Evolutionary conservation across 805 yeast genomes (phyloP).

Genomic region (Yarrowia porcina): DNA sequence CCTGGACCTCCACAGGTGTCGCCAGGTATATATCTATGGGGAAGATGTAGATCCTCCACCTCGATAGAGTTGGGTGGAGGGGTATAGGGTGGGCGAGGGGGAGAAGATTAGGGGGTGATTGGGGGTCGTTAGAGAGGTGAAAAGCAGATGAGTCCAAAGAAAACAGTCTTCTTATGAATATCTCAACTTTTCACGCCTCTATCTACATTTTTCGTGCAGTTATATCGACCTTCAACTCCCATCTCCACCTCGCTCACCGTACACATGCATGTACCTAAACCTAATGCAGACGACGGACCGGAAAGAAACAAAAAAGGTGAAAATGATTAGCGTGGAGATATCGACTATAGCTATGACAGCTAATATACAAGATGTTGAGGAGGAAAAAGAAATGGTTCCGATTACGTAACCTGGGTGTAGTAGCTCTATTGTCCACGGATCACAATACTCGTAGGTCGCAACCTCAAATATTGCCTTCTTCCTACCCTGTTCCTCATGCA

Average conservation of each 20-base stretch:
- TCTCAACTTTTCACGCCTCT: background rate
- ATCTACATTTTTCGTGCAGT: no score
- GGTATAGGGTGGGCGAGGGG: background rate
- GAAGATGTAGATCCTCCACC: slow-evolving; percentile 19
- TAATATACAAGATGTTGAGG: no score
- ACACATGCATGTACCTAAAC: background rate
- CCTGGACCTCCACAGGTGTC: background rate
- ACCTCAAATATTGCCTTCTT: no score
- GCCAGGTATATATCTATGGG: slow-evolving; percentile 3
- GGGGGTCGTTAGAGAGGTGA: background rate
- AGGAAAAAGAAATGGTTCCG: no score
- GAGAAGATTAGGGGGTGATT: background rate
- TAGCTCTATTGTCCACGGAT: no score
- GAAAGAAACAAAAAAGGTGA: background rate
- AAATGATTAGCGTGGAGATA: no score
- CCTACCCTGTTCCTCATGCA: no score
- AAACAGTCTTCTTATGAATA: background rate
- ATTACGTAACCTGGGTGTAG: no score
- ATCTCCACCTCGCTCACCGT: slow-evolving; percentile 6
- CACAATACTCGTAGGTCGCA: no score
- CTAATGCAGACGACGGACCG: background rate
- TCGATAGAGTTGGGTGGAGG: slow-evolving; percentile 24
- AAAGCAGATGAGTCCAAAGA: no score
- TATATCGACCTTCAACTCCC: no score
- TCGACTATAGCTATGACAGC: no score